Evolutionary conservation across 768 basidiomycete species (phyloP).

Genomic region (Tricholomella constricta): DNA sequence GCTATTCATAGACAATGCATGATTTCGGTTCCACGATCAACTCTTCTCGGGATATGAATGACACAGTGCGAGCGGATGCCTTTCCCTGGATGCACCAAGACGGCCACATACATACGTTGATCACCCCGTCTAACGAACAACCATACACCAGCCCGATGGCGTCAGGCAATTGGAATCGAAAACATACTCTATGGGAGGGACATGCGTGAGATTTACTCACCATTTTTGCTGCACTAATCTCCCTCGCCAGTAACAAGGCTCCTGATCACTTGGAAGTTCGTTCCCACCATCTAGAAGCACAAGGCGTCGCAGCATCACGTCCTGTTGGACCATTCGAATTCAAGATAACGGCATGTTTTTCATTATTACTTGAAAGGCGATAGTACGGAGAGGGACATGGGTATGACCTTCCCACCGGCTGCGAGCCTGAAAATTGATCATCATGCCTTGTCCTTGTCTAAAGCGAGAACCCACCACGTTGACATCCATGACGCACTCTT

Average conservation of each 20-base stretch:
- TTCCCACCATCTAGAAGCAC: neutral
- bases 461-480: neutral
- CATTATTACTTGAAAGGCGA: neutral
- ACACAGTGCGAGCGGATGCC: too few relatives aligned
- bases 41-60: too few relatives aligned
- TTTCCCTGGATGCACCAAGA: too few relatives aligned
- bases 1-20: too few relatives aligned
- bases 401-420: neutral
- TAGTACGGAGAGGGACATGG: neutral
- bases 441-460: neutral
- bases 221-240: neutral
- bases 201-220: neutral
- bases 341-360: neutral
- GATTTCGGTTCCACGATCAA: too few relatives aligned
- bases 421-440: neutral
- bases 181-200: neutral
- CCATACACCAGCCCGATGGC: too few relatives aligned
- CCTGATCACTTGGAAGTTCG: neutral
- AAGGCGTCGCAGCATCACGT: neutral
- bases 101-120: neutral
- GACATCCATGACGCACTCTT: neutral
- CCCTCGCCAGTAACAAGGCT: neutral
- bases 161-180: neutral
- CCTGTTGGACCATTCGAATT: neutral
- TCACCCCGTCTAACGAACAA: neutral